A percentile compares a stretch with the other conserved stretches of the same genome.
phyloP scores from a whole-genome alignment of 345 rosid genomes.

The Gossypium anomalum region DNA sequence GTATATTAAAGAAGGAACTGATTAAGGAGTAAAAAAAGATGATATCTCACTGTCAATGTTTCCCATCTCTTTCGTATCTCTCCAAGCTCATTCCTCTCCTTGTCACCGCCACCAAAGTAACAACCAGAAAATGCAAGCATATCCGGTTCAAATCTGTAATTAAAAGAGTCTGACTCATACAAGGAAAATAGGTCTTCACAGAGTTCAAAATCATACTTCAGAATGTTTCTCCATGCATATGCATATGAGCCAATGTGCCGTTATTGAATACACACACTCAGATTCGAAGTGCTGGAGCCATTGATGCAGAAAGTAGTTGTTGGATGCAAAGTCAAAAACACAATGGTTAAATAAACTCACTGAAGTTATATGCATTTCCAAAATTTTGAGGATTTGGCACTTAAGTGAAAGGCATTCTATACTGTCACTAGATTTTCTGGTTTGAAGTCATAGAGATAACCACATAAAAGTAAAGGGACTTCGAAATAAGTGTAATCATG shows the following conservation, averaged over 20 bases:
- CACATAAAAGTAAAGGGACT: not conserved
- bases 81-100: slow-evolving; percentile 79
- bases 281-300: not conserved
- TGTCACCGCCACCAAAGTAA: slow-evolving; percentile 97
- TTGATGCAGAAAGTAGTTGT: not conserved
- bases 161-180: not conserved
- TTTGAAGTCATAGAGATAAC: not conserved
- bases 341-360: not conserved
- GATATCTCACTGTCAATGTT: slow-evolving; percentile 81
- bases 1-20: not conserved
- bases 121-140: slow-evolving; percentile 99
- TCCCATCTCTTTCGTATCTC: slow-evolving; percentile 96
- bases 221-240: not conserved
- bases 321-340: not conserved
- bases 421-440: not conserved
- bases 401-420: not conserved
- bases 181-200: slow-evolving; percentile 8
- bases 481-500: not conserved
- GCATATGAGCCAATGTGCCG: not conserved
- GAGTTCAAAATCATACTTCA: not conserved
- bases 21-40: not conserved
- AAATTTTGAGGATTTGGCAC: not conserved
- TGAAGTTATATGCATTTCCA: not conserved
- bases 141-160: slow-evolving; percentile 91
- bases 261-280: not conserved